Conservation (phyloP, 345 rosid genomes). For the Dipteronia sinensis region DNA sequence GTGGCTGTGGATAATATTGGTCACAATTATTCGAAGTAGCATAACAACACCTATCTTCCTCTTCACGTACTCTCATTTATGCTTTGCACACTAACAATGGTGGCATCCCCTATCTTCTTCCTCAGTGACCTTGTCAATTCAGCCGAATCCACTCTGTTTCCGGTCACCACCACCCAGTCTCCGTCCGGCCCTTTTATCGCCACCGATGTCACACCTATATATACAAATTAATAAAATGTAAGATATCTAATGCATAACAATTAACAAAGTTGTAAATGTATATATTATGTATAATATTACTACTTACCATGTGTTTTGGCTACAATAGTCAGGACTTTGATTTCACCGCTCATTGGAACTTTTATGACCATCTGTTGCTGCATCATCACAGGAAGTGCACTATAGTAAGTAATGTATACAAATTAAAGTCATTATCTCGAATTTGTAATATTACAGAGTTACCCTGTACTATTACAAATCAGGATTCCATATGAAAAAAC, state of each 20-base stretch:
- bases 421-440: no score
- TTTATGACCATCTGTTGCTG: slow-evolving; percentile 35
- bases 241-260: no score
- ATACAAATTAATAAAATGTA: not conserved
- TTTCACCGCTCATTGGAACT: slow-evolving; percentile 24
- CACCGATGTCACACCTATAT: not conserved
- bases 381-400: not conserved
- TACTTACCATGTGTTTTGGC: slow-evolving; percentile 14
- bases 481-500: no score
- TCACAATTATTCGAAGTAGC: not conserved
- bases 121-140: not conserved
- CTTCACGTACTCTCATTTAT: not conserved
- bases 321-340: slow-evolving; percentile 32
- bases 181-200: slow-evolving; percentile 3
- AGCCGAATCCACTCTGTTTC: slow-evolving; percentile 20
- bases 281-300: no score
- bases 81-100: slow-evolving; percentile 14
- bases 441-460: no score
- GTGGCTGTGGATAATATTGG: not conserved
- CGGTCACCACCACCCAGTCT: slow-evolving; percentile 4
- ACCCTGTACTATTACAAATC: no score
- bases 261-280: not conserved
- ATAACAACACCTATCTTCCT: not conserved
- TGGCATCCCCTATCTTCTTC: slow-evolving; percentile 4
- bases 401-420: not conserved